Base-by-base conservation (phyloP, 768 basidiomycete genomes). In the Amylocystis lapponica region DNA sequence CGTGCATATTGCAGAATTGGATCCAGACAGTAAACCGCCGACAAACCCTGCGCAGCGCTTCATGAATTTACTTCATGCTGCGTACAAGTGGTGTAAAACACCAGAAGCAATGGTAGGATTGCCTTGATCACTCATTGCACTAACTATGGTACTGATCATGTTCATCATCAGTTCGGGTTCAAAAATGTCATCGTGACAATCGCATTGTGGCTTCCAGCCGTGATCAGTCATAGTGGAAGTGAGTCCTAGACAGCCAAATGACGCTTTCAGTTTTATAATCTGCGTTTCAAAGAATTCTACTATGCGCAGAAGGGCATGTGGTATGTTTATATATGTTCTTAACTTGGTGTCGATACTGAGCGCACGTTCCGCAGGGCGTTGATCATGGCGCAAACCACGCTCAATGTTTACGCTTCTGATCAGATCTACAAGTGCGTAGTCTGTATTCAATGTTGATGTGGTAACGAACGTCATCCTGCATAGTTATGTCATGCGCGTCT, bases 321-420 rank as follows among this genome's bases (percentile, higher is more conserved):
- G 70, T 70, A 45, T 36, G 65, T 40, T 9, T n/a, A 3, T 11
- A 2, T 14, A 7, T 21, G 23, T 12, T 31, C 2, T 35, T 1
- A 1, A 12, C 22, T 13, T 5, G 16, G 4, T 13, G 3, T 5
- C 13, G 12, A 10, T 9, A 22, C 27, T 38, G 11, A 35, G 16
- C n/a, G n/a, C n/a, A n/a, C n/a, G 5, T 20, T n/a, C 16, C 22
- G 5, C 31, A 67, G 75, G 76, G 75, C 75, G 4, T 58, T 79
- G 36, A 76, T 80, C 53, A 79, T 78, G 74, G 71, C 75, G 0
- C 79, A 81, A 50, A 78, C 74, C 1, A 76, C 73, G 12, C 45
- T 79, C 40, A 76, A 72, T 35, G 68, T 79, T 27, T 79, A 71
- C 51, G 68, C 71, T 3, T 75, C 76, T 8, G 78, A 81, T 55